Evolutionary conservation across 1,284 basidiomycete genomes (phyloP).

Genomic region (Malassezia psittaci): DNA sequence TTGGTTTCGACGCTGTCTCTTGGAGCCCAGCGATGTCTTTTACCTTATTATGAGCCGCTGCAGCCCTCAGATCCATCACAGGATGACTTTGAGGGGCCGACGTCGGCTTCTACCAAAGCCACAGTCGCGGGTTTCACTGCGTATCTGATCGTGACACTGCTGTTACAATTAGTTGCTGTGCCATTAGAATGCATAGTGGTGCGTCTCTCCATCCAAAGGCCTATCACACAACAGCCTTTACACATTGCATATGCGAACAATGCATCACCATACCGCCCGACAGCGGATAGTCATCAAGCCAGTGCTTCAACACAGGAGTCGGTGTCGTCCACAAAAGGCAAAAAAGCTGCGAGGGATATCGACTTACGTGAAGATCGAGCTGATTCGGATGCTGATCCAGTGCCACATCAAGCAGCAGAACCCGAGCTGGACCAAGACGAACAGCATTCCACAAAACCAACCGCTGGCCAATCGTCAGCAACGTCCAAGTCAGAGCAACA

Average conservation of each 20-base stretch:
- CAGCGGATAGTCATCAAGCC: conserved; percentile 37
- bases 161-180: conserved; percentile 28
- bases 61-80: conserved; percentile 23
- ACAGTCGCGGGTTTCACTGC: conserved; percentile 27
- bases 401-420: too few relatives aligned
- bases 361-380: background rate
- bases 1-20: conserved; percentile 34
- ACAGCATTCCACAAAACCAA: too few relatives aligned
- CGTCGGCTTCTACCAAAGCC: conserved; percentile 24
- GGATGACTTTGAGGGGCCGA: conserved; percentile 31
- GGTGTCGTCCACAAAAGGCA: background rate
- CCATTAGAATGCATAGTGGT: conserved; percentile 44
- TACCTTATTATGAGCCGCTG: conserved; percentile 26
- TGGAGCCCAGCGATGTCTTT: conserved; percentile 29
- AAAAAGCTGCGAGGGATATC: conserved; percentile 20
- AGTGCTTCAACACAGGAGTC: conserved; percentile 2
- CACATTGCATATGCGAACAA: conserved; percentile 35
- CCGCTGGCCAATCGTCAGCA: too few relatives aligned
- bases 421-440: too few relatives aligned
- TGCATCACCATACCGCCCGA: conserved; percentile 9
- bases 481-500: too few relatives aligned
- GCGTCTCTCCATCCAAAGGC: conserved; percentile 35
- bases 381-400: background rate
- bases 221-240: conserved; percentile 37
- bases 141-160: conserved; percentile 32